These are phyloP conservation scores for Boechera stricta DNA, from an alignment of 345 rosid species.

Conservation along the genomic window DNA sequence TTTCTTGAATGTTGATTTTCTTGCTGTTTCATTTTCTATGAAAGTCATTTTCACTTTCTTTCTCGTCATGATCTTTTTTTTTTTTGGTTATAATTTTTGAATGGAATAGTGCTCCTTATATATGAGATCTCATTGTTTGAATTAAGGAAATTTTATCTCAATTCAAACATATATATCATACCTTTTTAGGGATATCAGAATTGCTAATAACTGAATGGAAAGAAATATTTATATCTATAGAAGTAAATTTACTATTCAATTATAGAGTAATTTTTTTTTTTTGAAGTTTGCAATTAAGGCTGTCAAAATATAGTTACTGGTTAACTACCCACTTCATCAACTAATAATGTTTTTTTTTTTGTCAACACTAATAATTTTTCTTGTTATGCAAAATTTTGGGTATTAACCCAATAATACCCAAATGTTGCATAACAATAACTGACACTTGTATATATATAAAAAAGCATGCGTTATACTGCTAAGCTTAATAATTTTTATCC, in stretches of 20 bases:
- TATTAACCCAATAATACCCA: no score
- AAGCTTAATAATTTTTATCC: no score
- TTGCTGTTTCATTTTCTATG: constrained; percentile 55
- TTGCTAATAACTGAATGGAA: not conserved
- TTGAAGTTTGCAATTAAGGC: no score
- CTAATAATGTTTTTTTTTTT: no score
- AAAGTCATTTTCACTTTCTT: constrained; percentile 59
- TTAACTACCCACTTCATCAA: not conserved
- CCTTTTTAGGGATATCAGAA: not conserved
- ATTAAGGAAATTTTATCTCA: not conserved
- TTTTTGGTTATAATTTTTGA: not conserved
- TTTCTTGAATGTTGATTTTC: constrained; percentile 68
- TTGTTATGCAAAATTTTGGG: not conserved
- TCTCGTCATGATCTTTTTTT: constrained; percentile 54
- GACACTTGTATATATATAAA: not conserved
- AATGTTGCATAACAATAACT: not conserved
- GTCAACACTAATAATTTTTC: not conserved
- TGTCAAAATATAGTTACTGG: not conserved
- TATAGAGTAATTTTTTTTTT: not conserved
- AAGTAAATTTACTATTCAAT: constrained; percentile 9
- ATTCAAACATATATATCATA: constrained; percentile 6
- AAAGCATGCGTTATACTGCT: not conserved
- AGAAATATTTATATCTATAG: not conserved
- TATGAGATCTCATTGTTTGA: not conserved
- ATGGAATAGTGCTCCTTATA: constrained; percentile 3